A percentile compares a stretch with the other conserved stretches of the same genome.
Evolutionary conservation across 768 basidiomycete genomes (phyloP).

Genomic region (Strobilomyces dryophilus): DNA sequence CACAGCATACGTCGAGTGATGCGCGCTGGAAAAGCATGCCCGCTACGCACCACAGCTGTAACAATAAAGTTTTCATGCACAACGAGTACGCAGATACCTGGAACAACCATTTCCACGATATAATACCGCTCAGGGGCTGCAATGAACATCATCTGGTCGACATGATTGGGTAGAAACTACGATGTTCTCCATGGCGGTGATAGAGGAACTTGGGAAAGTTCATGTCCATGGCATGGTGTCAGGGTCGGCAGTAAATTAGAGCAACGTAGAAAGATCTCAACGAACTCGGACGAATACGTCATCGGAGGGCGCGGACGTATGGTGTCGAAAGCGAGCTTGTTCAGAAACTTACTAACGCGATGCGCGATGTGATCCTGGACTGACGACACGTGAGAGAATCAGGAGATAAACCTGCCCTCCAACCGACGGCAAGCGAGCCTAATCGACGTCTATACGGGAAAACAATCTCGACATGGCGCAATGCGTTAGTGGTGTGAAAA

Average conservation of each 20-base stretch:
- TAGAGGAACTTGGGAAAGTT: constrained; percentile 20
- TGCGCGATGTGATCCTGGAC: constrained; percentile 5
- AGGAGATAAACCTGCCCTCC: constrained; percentile 1
- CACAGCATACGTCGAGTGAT: constrained; percentile 23
- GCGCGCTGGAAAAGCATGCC: constrained; percentile 25
- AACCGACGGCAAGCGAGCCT: constrained; percentile 3
- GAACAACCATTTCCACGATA: constrained; percentile 11
- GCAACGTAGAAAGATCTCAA: constrained; percentile 9
- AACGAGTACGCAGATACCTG: constrained; percentile 7
- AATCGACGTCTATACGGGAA: constrained; percentile 8
- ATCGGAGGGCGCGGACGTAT: constrained; percentile 8
- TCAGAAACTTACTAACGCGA: constrained; percentile 1
- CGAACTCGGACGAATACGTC: constrained; percentile 7
- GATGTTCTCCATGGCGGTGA: constrained; percentile 23
- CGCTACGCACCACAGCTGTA: constrained; percentile 17
- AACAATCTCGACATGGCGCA: constrained; percentile 3
- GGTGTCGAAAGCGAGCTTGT: background rate
- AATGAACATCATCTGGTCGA: constrained; percentile 10
- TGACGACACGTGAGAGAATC: constrained; percentile 2
- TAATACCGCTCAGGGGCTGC: constrained; percentile 28
- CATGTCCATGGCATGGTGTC: constrained; percentile 3
- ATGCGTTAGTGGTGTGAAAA: constrained; percentile 3
- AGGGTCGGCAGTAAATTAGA: constrained; percentile 23
- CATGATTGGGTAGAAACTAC: background rate
- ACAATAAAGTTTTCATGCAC: constrained; percentile 15